These are phyloP conservation scores for Chlorociboria aeruginascens DNA, from an alignment of 495 filamentous ascomycete genomes.

Conservation along the genomic window DNA sequence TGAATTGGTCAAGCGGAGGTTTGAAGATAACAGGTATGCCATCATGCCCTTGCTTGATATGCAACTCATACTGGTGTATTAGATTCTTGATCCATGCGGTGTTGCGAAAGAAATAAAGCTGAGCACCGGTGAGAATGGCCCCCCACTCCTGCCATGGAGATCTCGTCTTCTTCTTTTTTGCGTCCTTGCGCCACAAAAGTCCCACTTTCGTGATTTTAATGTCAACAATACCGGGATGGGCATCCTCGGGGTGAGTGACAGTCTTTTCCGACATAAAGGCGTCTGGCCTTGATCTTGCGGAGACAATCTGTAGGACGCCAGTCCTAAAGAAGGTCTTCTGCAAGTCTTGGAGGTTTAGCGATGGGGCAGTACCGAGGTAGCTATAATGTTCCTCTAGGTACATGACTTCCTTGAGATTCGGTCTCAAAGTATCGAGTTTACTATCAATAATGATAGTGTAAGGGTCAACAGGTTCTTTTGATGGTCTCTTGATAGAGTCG, in stretches of 20 bases:
- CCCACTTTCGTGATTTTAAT: conserved; percentile 97
- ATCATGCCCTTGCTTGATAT: conserved; percentile 55
- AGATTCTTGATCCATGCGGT: conserved; percentile 82
- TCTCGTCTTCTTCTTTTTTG: conserved; percentile 85
- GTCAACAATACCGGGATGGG: conserved; percentile 87
- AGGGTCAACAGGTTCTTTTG: conserved; percentile 83
- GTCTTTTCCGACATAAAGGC: conserved; percentile 85
- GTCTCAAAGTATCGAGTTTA: conserved; percentile 68
- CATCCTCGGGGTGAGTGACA: conserved; percentile 71
- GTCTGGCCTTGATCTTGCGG: conserved; percentile 80
- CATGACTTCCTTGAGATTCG: conserved; percentile 83
- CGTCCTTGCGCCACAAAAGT: conserved; percentile 87
- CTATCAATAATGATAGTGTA: conserved; percentile 88
- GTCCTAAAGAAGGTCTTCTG: conserved; percentile 84
- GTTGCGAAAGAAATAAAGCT: conserved; percentile 94
- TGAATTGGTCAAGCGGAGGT: conserved; percentile 82
- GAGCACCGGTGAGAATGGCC: conserved; percentile 84
- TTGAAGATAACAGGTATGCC: conserved; percentile 71
- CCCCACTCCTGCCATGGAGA: conserved; percentile 99
- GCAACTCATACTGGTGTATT: conserved; percentile 72
- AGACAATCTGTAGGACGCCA: conserved; percentile 87
- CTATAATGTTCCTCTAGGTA: conserved; percentile 83
- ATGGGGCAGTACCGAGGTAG: conserved; percentile 64
- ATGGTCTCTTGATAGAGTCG: conserved; percentile 52
- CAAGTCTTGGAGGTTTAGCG: conserved; percentile 62